A percentile compares a stretch with the other conserved stretches of the same genome.
phyloP scores from a whole-genome alignment of 75 land plant genomes.

The Selaginella tamariscina region DNA sequence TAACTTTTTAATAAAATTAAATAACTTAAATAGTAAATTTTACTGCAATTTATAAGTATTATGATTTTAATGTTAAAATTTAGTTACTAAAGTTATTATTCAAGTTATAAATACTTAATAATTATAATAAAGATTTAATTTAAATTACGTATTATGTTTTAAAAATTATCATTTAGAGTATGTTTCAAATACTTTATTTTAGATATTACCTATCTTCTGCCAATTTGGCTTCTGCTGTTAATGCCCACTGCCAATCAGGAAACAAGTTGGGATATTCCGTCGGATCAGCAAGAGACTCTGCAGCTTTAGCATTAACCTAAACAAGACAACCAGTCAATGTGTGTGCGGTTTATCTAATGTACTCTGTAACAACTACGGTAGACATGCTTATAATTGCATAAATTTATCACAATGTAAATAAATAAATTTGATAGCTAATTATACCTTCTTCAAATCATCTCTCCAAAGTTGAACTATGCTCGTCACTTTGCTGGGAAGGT shows the following conservation, averaged over 20 bases:
- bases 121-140: neutral
- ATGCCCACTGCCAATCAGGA: conserved; percentile 89
- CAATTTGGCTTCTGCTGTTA: conserved; percentile 50
- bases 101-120: neutral
- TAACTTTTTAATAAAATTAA: neutral
- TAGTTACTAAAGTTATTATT: neutral
- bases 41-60: too few species aligned
- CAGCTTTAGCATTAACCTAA: conserved; percentile 88
- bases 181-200: too few species aligned
- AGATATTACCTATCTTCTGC: conserved; percentile 58
- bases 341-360: too few species aligned
- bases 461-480: conserved; percentile 72
- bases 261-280: conserved; percentile 89
- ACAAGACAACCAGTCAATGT: too few species aligned
- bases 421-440: neutral
- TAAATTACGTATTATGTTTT: too few species aligned
- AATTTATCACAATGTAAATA: too few species aligned
- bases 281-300: conserved; percentile 96
- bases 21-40: too few species aligned
- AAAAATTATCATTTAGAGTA: too few species aligned
- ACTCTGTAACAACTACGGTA: too few species aligned
- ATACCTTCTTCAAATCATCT: conserved; percentile 74
- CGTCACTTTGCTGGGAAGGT: conserved; percentile 94
- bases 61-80: conserved; percentile 3
- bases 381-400: too few species aligned